Conservation (phyloP, 1,284 basidiomycete genomes). For the Caloboletus firmus region DNA sequence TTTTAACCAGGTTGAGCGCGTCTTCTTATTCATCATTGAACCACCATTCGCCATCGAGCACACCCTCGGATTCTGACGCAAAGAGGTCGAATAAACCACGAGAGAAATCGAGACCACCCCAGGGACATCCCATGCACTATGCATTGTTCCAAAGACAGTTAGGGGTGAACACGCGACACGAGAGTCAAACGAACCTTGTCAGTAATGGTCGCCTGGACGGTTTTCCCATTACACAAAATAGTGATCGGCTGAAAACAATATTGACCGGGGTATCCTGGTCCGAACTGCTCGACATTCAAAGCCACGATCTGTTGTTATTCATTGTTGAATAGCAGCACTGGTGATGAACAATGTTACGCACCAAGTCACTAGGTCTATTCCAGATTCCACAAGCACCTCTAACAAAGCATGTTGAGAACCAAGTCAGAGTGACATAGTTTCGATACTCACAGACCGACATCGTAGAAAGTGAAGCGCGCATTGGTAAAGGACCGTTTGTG, state of each 20-base stretch:
- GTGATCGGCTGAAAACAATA: slow-evolving; percentile 64
- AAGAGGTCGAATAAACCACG: slow-evolving; percentile 70
- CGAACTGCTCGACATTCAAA: slow-evolving; percentile 50
- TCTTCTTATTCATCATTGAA: slow-evolving; percentile 39
- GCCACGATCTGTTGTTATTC: slow-evolving; percentile 41
- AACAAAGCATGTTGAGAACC: background rate
- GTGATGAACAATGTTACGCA: slow-evolving; percentile 36
- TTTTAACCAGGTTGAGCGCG: background rate
- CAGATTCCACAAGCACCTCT: slow-evolving; percentile 57
- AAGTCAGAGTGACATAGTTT: background rate
- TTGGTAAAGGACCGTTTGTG: slow-evolving; percentile 37
- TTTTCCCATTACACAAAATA: slow-evolving; percentile 61
- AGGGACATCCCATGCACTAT: slow-evolving; percentile 72
- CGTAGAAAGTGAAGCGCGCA: slow-evolving; percentile 52
- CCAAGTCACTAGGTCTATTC: slow-evolving; percentile 48
- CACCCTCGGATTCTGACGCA: slow-evolving; percentile 47
- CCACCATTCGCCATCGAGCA: slow-evolving; percentile 57
- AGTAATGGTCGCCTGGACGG: slow-evolving; percentile 56
- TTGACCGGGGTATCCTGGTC: slow-evolving; percentile 53
- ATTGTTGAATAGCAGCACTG: slow-evolving; percentile 6
- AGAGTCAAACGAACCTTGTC: slow-evolving; percentile 51
- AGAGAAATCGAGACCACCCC: slow-evolving; percentile 78
- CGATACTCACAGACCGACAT: slow-evolving; percentile 52
- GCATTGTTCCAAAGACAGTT: background rate
- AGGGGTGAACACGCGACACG: slow-evolving; percentile 1